These are phyloP conservation scores for Apiosordaria backusii DNA, from an alignment of 495 filamentous ascomycete genomes.

Conservation along the genomic window DNA sequence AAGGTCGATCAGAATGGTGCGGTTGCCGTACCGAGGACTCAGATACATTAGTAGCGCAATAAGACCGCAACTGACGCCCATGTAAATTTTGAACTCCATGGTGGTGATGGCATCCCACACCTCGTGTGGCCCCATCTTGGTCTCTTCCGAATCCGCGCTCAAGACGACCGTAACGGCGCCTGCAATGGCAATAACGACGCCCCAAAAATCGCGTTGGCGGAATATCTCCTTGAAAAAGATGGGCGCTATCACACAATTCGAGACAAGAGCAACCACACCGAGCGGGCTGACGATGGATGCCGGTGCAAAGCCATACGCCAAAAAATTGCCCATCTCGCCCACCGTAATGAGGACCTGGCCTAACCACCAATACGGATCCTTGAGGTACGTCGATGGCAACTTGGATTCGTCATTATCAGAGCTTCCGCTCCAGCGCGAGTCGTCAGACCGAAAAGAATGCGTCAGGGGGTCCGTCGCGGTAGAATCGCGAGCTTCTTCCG, in stretches of 20 bases:
- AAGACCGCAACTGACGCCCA: constrained; percentile 67
- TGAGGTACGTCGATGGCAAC: constrained; percentile 59
- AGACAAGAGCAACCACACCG: constrained; percentile 90
- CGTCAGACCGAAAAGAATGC: constrained; percentile 43
- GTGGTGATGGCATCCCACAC: constrained; percentile 86
- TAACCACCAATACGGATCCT: constrained; percentile 92
- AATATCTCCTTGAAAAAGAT: constrained; percentile 88
- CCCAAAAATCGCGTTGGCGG: constrained; percentile 78
- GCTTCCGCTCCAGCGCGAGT: constrained; percentile 36
- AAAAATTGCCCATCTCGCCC: constrained; percentile 94
- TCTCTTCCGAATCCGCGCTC: constrained; percentile 85
- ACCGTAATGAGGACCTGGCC: constrained; percentile 86
- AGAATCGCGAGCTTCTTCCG: constrained; percentile 29
- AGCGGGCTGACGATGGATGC: constrained; percentile 96
- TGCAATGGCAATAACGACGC: constrained; percentile 75
- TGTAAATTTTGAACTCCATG: constrained; percentile 87
- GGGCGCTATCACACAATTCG: constrained; percentile 94
- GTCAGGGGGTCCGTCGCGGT: constrained; percentile 50
- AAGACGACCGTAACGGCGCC: constrained; percentile 92
- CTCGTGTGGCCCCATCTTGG: constrained; percentile 83
- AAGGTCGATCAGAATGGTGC: constrained; percentile 87
- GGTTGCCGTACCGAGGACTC: constrained; percentile 76
- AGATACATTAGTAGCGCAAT: constrained; percentile 74
- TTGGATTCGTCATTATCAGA: constrained; percentile 36
- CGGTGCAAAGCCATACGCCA: constrained; percentile 97